Conservation (phyloP, 768 basidiomycete species). For the Infundibulicybe gibba region DNA sequence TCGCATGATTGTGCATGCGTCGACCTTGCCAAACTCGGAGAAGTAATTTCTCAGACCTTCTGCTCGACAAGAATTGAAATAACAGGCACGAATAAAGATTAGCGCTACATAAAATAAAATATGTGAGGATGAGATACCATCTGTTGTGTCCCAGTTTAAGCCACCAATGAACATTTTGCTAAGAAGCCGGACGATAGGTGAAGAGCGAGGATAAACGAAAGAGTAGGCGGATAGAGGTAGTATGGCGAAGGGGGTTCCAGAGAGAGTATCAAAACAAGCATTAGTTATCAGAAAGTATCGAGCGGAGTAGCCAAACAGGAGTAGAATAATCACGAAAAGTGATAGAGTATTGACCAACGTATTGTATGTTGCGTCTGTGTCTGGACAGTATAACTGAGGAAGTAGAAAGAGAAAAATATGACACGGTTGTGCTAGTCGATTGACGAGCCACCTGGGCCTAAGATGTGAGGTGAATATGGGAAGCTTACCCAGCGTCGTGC, state of each 20-base stretch:
- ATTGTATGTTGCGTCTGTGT: conserved; percentile 26
- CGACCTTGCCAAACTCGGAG: conserved; percentile 78
- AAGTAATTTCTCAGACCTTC: conserved; percentile 71
- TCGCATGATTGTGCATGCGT: conserved; percentile 84
- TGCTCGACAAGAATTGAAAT: conserved; percentile 26
- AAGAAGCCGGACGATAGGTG: conserved; percentile 23
- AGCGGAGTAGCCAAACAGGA: not conserved
- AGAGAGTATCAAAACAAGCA: conserved; percentile 12
- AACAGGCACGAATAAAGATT: conserved; percentile 25
- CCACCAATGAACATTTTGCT: conserved; percentile 77
- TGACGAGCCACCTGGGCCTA: conserved; percentile 2
- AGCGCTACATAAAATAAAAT: conserved; percentile 28
- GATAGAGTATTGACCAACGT: conserved; percentile 23
- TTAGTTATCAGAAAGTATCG: conserved; percentile 15
- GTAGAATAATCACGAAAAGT: conserved; percentile 12
- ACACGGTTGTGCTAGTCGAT: not conserved
- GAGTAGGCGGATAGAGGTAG: conserved; percentile 18
- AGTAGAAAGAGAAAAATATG: no score
- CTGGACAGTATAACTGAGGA: conserved; percentile 11
- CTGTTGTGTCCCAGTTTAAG: conserved; percentile 34
- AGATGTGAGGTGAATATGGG: conserved; percentile 4
- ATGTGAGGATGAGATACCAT: conserved; percentile 56
- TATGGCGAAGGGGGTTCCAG: conserved; percentile 18
- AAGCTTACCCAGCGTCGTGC: conserved; percentile 80
- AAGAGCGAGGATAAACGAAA: conserved; percentile 18